Conservation (phyloP, 2,329 filamentous ascomycete genomes). For the Aspergillus fijiensis region DNA sequence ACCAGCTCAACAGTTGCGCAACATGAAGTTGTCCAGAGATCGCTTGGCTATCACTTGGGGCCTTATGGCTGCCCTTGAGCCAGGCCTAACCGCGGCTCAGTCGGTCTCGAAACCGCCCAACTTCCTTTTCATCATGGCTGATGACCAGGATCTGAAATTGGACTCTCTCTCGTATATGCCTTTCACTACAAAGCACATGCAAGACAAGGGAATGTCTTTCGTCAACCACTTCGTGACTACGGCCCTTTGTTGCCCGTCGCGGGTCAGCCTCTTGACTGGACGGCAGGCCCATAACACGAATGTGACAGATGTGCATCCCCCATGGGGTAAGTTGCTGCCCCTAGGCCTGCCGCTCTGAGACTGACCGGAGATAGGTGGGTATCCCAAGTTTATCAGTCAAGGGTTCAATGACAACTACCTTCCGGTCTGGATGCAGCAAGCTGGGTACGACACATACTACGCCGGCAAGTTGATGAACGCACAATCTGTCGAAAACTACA, state of each 20-base stretch:
- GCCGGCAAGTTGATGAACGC: slow-evolving; percentile 68
- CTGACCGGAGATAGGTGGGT: slow-evolving; percentile 37
- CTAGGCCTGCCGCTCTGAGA: background rate
- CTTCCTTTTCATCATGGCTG: slow-evolving; percentile 66
- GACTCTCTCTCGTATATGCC: slow-evolving; percentile 54
- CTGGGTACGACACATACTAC: slow-evolving; percentile 68
- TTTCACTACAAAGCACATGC: background rate
- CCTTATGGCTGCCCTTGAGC: no score
- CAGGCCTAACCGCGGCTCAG: no score
- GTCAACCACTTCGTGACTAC: slow-evolving; percentile 61
- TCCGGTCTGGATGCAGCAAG: slow-evolving; percentile 68
- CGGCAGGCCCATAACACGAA: slow-evolving; percentile 68
- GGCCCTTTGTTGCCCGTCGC: slow-evolving; percentile 64
- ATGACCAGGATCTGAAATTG: slow-evolving; percentile 60
- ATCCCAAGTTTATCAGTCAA: slow-evolving; percentile 64
- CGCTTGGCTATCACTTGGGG: no score
- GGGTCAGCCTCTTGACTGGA: slow-evolving; percentile 64
- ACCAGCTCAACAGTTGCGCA: no score
- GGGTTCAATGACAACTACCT: slow-evolving; percentile 68
- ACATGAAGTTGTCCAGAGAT: no score
- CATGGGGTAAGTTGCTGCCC: slow-evolving; percentile 22
- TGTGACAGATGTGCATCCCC: slow-evolving; percentile 52
- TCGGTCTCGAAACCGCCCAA: slow-evolving; percentile 43
- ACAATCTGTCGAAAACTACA: slow-evolving; percentile 61
- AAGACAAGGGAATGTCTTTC: slow-evolving; percentile 57